Percentiles rank a stretch among this genome's conserved stretches.
These are phyloP conservation scores for Pseudogymnoascus sp. DNA, from an alignment of 2,329 filamentous ascomycete species.

Conservation along the genomic window DNA sequence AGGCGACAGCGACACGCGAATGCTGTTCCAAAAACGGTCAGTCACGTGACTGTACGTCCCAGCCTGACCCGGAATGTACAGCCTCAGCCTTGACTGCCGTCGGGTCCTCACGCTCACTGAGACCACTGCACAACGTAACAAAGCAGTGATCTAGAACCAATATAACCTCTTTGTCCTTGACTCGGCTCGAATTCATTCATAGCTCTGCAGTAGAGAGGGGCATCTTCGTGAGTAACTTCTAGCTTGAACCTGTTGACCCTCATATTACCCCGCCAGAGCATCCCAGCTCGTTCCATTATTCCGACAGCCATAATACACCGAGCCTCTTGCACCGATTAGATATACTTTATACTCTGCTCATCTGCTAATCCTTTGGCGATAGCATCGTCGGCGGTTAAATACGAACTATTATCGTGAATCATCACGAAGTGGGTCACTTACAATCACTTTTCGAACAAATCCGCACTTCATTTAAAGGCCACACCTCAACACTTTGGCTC, in stretches of 20 bases:
- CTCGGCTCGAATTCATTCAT: background rate
- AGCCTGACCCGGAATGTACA: conserved; percentile 6
- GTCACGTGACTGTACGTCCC: background rate
- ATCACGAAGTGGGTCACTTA: background rate
- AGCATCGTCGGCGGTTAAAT: background rate
- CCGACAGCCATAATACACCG: background rate
- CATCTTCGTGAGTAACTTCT: background rate
- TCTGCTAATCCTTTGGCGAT: background rate
- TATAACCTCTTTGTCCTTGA: conserved; percentile 1
- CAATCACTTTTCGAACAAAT: conserved; percentile 4
- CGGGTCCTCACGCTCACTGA: background rate
- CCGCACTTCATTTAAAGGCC: background rate
- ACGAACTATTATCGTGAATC: background rate
- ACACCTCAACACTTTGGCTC: background rate
- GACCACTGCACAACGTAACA: background rate
- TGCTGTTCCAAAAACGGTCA: background rate
- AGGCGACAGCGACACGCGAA: conserved; percentile 21
- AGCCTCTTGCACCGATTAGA: background rate
- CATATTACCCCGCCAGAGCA: conserved; percentile 6
- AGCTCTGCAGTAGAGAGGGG: background rate
- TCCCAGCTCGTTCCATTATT: background rate
- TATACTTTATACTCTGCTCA: background rate
- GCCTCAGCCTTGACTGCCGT: background rate
- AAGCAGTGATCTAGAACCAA: background rate
- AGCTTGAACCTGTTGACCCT: background rate